Evolutionary conservation across 371 early-diverging fungal genomes (phyloP), one percentile per base, ranked within the genome.

Genomic region (Circinella minor): DNA sequence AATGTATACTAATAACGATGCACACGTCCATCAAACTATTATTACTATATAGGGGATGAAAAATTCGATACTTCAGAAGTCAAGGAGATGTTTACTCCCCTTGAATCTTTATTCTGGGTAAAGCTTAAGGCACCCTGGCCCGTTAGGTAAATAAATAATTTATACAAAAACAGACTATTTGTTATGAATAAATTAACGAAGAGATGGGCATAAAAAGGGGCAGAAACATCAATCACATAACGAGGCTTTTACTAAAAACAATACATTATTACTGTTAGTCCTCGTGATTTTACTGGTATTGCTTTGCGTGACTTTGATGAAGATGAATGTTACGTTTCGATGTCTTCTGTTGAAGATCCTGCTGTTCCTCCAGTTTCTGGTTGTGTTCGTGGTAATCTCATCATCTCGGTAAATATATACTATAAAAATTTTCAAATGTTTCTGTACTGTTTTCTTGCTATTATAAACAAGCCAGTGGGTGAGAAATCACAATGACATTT

Each of bases 111-210:
- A 18, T 82, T 81, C 68, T 82, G 82, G 82, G 71, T 69, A 55
- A 80, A 79, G 70, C 67, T 79, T 59, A 84, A 79, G 71, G 68
- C 78, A 18, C 82, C 80, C 5, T 84, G 85, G 85, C 85, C 85
- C 39, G 70, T 84, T 39, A 73, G 74, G 81, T 80, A 77, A 71
- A 51, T 17, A 18, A 63, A 39, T 5, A 54, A 14, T 46, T 11
- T 62, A 17, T 43, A 39, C 13, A 27, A 46, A 17, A 20, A 7
- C 36, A 15, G 0, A 20, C 62, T 34, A 27, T 5, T 39, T 51
- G 43, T 43, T 43, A 43, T 43, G 6, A 11, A 43, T 43, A 43
- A 6, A 27, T 27, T 27, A 27, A 43, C 43, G 43, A 43, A 9
- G 43, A 43, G 9, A 43, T 9, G 6, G 1, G 1, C 11, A 43